A percentile compares a stretch with the other conserved stretches of the same genome.
Evolutionary conservation across 1,139 yeast genomes (phyloP).

Genomic region (Lodderomyces parapsilosis): DNA sequence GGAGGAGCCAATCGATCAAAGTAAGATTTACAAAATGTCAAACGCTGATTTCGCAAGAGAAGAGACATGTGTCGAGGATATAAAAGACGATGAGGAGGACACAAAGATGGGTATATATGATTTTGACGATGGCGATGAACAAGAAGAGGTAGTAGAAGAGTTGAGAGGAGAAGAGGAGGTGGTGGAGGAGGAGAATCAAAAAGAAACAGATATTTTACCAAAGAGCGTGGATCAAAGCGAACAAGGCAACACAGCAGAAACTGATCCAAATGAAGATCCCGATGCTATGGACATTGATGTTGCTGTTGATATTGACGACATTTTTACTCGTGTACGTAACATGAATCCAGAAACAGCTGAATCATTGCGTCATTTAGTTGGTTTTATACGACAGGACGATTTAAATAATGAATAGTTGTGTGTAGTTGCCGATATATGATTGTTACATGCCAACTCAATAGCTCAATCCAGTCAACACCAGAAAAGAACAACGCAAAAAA

Average conservation of each 20-base stretch:
- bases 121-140: not conserved
- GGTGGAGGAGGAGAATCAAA: constrained; percentile 5
- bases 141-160: too few relatives aligned
- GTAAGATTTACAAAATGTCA: constrained; percentile 44
- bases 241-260: not conserved
- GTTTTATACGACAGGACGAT: constrained; percentile 38
- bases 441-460: too few relatives aligned
- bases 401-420: constrained; percentile 2
- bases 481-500: constrained; percentile 2
- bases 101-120: not conserved
- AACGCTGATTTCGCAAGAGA: constrained; percentile 36
- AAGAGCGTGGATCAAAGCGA: too few relatives aligned
- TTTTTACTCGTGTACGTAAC: constrained; percentile 31
- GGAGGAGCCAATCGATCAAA: constrained; percentile 40
- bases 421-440: too few relatives aligned
- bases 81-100: constrained; percentile 15
- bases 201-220: constrained; percentile 1
- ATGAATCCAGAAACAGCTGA: constrained; percentile 33
- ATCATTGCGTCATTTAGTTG: constrained; percentile 40
- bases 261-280: constrained; percentile 2
- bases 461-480: not conserved
- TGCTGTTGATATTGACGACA: constrained; percentile 9
- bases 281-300: constrained; percentile 7
- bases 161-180: constrained; percentile 5
- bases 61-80: constrained; percentile 21